Evolutionary conservation across 1,284 basidiomycete species (phyloP).

Genomic region (Apiotrichum porosum): DNA sequence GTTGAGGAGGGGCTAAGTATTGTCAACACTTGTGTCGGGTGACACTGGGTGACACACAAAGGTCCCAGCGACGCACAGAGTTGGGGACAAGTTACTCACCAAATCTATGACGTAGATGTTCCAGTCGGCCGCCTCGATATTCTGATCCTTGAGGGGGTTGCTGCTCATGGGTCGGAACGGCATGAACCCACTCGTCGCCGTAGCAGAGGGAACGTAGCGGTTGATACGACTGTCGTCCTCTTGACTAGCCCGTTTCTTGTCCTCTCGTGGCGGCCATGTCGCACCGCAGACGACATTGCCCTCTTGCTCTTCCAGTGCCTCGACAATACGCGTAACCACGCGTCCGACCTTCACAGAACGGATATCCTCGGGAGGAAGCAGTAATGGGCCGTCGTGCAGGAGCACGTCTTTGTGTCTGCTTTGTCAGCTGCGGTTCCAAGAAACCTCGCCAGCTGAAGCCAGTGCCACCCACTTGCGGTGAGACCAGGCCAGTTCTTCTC

Average conservation of each 20-base stretch:
- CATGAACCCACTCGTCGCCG: slow-evolving; percentile 42
- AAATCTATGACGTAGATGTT: slow-evolving; percentile 52
- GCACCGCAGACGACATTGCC: slow-evolving; percentile 47
- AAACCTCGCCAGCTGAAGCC: too few species aligned
- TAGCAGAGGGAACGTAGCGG: slow-evolving; percentile 43
- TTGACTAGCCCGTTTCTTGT: slow-evolving; percentile 31
- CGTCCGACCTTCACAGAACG: slow-evolving; percentile 45
- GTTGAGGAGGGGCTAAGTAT: slow-evolving; percentile 45
- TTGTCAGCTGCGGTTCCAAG: too few species aligned
- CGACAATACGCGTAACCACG: slow-evolving; percentile 42
- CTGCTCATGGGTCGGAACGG: slow-evolving; percentile 44
- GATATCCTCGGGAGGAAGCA: slow-evolving; percentile 47
- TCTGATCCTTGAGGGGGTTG: slow-evolving; percentile 49
- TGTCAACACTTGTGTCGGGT: too few species aligned
- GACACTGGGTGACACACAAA: too few species aligned
- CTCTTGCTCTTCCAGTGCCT: slow-evolving; percentile 48
- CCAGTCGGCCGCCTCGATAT: slow-evolving; percentile 50
- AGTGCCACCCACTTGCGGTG: slow-evolving; percentile 48
- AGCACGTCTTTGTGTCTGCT: slow-evolving; percentile 49
- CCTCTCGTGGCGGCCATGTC: slow-evolving; percentile 43
- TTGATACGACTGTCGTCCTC: slow-evolving; percentile 15
- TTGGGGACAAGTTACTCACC: slow-evolving; percentile 44
- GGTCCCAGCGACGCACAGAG: too few species aligned
- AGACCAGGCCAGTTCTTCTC: slow-evolving; percentile 53
- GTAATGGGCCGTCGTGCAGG: slow-evolving; percentile 45